Base-by-base conservation (phyloP, 352 stramenopile genomes). In the Globisporangium spinosum region DNA sequence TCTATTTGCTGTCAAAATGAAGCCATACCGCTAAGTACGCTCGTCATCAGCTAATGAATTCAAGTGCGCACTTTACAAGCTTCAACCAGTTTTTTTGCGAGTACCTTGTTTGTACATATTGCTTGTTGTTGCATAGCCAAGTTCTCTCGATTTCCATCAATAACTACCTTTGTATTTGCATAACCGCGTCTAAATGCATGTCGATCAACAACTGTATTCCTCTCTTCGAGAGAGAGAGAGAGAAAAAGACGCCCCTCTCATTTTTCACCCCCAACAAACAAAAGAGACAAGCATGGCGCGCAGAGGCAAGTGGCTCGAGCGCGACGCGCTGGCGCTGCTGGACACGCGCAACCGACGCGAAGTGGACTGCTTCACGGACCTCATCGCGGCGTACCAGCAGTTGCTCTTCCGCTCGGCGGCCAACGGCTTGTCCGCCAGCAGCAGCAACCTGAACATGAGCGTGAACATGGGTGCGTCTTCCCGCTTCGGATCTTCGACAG, bases 331-430 rank as follows among this genome's bases (percentile, higher is more conserved):
- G 71, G 71, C 65, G 61, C 84, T 90, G 9, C 68, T 94, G 56
- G 73, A 89, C 53, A 73, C 76, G 45, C 84, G 87, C 67, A 94
- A 94, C 66, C 72, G 62, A 13, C 77, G 75, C 23, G 84, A 94
- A 67, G 81, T 80, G 60, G 73, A 80, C 27, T 74, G 65, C 20
- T 94, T 93, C 64, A 61, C 67, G 0, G 78, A 83, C 15, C 70
- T 94, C 2, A 80, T 94, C 51, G 58, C 73, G 10, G 79, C 75
- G 10, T 82, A 94, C 70, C 87, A 94, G 77, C 80, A 93, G 72
- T 70, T 94, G 10, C 67, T 94, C 13, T 77, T 80, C 66, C 84
- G 79, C 23, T 35, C 74, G 34, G 62, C 73, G 17, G 62, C 79
- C 22, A 61, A 56, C 3, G 45, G 59, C 25, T 74, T 70, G 43